Percentiles rank a stretch among this genome's conserved stretches.
Conservation (phyloP, 164 flowering plant genomes). For the Umbellularia californica region DNA sequence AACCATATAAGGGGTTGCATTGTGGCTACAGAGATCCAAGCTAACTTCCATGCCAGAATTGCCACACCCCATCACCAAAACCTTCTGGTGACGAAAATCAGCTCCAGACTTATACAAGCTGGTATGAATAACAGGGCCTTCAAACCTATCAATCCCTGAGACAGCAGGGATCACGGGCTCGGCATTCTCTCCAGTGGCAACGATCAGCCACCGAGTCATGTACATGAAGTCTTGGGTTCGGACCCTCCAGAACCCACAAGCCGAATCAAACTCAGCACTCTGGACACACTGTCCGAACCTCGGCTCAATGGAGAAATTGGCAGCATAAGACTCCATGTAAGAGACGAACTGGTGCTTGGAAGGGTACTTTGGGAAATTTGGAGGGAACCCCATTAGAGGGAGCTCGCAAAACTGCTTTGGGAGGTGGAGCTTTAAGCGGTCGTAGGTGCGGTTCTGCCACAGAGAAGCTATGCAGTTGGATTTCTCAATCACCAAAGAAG, state of each 20-base stretch:
- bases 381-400: conserved; percentile 66
- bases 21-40: conserved; percentile 76
- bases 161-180: conserved; percentile 72
- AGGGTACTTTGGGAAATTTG: conserved; percentile 76
- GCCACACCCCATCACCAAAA: conserved; percentile 88
- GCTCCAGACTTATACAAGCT: conserved; percentile 70
- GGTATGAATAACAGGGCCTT: conserved; percentile 60
- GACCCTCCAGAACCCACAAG: conserved; percentile 54
- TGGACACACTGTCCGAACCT: conserved; percentile 49
- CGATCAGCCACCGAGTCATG: conserved; percentile 63
- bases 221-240: conserved; percentile 46
- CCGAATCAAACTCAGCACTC: conserved; percentile 50
- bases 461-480: conserved; percentile 74
- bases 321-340: conserved; percentile 81
- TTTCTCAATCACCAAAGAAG: conserved; percentile 63
- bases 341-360: conserved; percentile 68
- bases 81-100: conserved; percentile 52
- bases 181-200: conserved; percentile 92
- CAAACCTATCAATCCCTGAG: conserved; percentile 53
- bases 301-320: conserved; percentile 53
- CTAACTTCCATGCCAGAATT: conserved; percentile 99
- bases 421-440: conserved; percentile 74
- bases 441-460: conserved; percentile 64
- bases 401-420: conserved; percentile 82
- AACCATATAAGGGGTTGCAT: conserved; percentile 86